A percentile compares a stretch with the other conserved stretches of the same genome.
These are phyloP conservation scores for Solanum chacoense DNA, from an alignment of 305 asterid genomes.

Conservation along the genomic window DNA sequence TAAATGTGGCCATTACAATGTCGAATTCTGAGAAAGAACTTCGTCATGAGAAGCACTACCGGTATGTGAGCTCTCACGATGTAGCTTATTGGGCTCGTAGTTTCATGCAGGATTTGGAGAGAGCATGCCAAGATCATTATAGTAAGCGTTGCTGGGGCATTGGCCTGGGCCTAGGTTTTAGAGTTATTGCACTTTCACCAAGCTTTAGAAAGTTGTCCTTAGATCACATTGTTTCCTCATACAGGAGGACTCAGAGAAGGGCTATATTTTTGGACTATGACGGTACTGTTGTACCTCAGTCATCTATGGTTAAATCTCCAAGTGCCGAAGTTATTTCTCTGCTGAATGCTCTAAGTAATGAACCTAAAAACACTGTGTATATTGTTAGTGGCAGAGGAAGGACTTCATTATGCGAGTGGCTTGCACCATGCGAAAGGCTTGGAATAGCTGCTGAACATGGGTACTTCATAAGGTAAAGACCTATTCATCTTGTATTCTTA, in stretches of 20 bases:
- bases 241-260: constrained; percentile 53
- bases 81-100: constrained; percentile 82
- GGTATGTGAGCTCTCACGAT: constrained; percentile 72
- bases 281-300: constrained; percentile 75
- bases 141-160: constrained; percentile 82
- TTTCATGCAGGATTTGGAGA: constrained; percentile 66
- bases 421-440: constrained; percentile 55
- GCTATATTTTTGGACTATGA: constrained; percentile 82
- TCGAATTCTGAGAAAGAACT: constrained; percentile 54
- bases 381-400: constrained; percentile 84
- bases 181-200: constrained; percentile 73
- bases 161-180: constrained; percentile 70
- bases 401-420: constrained; percentile 55
- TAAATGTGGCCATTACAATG: constrained; percentile 50
- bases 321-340: constrained; percentile 46
- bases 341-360: constrained; percentile 47
- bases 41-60: constrained; percentile 77
- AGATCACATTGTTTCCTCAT: constrained; percentile 51
- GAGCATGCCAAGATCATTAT: constrained; percentile 71
- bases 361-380: constrained; percentile 59
- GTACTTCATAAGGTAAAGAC: constrained; percentile 49
- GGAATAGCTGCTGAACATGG: constrained; percentile 92
- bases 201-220: constrained; percentile 63
- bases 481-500: not conserved
- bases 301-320: constrained; percentile 46